Base-by-base conservation (phyloP, 306 rosid genomes). In the Corylus americana region DNA sequence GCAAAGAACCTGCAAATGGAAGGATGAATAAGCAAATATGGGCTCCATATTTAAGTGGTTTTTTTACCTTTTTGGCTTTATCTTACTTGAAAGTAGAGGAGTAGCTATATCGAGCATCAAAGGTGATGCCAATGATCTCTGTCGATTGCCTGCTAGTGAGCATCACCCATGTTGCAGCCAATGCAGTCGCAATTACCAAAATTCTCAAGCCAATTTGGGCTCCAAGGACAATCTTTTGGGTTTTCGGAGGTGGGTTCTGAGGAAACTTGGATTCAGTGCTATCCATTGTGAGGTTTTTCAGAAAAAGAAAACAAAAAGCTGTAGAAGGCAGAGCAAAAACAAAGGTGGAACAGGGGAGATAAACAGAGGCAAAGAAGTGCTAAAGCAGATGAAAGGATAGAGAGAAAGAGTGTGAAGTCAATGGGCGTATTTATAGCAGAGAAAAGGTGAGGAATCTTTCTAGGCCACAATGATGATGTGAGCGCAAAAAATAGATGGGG, bases 1-100 rank as follows among this genome's bases (percentile, higher is more conserved):
- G 84, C 90, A 37, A 86, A 84, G 63, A 80, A 90, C 89, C 93
- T 89, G 85, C 71, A 70, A 39, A 27, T 70, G 13, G 31, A 62
- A 55, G 62, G 13, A 42, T 47, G 11, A 58, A 7, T 11, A 73
- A 9, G 13, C 16, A 13, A 42, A 31, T 11, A 50, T 49, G 11
- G 47, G 17, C 1, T 22, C 17, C 47, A 22, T 17, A 13, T 45
- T 45, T 0, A 47, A 4, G 42, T 0, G 7, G 18, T 72, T 49
- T 5, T 5, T 50, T 37, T 74, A 48, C 1, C 48, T 27, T 25
- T 54, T 29, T n/a, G 2, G n/a, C 9, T 62, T 7, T 2, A 31
- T 2, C 37, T 75, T 79, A 85, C 86, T 75, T 76, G 76, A 73
- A 39, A 22, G 87, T 83, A 37, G 90, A 61, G 18, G 90, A 86